Evolutionary conservation across 2,329 filamentous ascomycete species (phyloP).

Genomic region (Nothophaeocryptopus gaeumannii): DNA sequence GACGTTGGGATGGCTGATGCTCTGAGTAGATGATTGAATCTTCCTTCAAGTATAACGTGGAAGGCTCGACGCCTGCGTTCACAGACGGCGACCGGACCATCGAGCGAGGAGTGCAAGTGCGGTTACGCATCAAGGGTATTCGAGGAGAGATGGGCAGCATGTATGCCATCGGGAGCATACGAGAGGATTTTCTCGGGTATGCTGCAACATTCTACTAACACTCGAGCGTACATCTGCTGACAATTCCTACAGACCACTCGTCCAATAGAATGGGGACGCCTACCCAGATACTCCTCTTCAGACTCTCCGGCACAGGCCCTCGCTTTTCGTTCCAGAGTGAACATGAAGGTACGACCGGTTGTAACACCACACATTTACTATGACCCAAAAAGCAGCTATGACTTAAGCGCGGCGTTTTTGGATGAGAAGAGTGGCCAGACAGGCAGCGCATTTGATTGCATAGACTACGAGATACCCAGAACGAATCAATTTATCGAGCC

Average conservation of each 20-base stretch:
- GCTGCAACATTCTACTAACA: too few species aligned
- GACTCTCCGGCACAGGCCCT: too few species aligned
- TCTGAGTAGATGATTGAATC: constrained; percentile 74
- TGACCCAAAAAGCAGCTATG: background rate
- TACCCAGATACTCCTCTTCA: too few species aligned
- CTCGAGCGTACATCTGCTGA: background rate
- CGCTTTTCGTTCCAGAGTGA: too few species aligned
- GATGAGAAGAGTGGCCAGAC: constrained; percentile 4
- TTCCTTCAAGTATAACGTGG: constrained; percentile 91
- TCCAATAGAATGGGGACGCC: background rate
- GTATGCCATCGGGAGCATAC: constrained; percentile 96
- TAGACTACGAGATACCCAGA: constrained; percentile 23
- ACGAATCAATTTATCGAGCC: background rate
- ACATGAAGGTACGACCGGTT: background rate
- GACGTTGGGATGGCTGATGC: constrained; percentile 4
- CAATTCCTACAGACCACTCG: constrained; percentile 2
- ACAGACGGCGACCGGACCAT: constrained; percentile 95
- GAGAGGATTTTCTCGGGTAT: constrained; percentile 57
- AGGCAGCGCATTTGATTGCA: constrained; percentile 12
- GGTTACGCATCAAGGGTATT: constrained; percentile 90
- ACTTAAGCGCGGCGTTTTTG: constrained; percentile 20
- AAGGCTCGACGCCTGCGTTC: constrained; percentile 93
- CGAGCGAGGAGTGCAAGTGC: constrained; percentile 87
- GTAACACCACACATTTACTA: background rate
- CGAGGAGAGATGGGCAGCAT: constrained; percentile 91